Evolutionary conservation across 441 rosid genomes (phyloP), one percentile per base, ranked within the genome.

Genomic region (Euphorbia celastroides): DNA sequence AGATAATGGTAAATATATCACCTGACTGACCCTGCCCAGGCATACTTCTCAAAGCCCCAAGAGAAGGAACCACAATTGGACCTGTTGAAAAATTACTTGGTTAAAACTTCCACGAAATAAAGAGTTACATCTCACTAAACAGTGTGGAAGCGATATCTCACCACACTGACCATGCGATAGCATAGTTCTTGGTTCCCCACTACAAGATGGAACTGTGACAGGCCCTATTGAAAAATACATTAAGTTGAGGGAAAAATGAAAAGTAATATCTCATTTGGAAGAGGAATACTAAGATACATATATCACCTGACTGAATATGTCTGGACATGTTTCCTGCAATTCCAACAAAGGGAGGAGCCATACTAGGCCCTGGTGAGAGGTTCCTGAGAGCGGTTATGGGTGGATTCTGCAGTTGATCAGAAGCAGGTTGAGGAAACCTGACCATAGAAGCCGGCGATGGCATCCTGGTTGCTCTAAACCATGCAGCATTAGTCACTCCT

Each of bases 381-480:
- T 52, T 28, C 58, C 30, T 50, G 46, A 42, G n/a, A 48, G 48
- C 59, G 66, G 57, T 69, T 41, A 12, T 41, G 1, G 61, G 51
- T 8, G 19, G 50, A 28, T 60, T 52, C 52, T 55, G 80, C 22
- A 28, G 36, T 27, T 41, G 72, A 31, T 25, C 42, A 62, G 55
- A 75, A 66, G 72, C 57, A 50, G 36, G 27, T 44, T 62, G 74
- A 62, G 64, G 23, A 31, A 25, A 55, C 52, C 68, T 41, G 66
- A 28, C 38, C 34, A 36, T 36, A 52, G 76, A 64, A 36, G 62
- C 56, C 51, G 74, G 54, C n/a, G 69, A 51, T 28, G 70, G 73
- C 23, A 23, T 31, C 20, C 64, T 26, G 17, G 68, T 56, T 17
- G 17, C 44, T 23, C 46, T 27, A n/a, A 57, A 42, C 63, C 52